phyloP scores from a whole-genome alignment of 225 moss, liverwort and hornwort genomes.

The Straminergon stramineum region DNA sequence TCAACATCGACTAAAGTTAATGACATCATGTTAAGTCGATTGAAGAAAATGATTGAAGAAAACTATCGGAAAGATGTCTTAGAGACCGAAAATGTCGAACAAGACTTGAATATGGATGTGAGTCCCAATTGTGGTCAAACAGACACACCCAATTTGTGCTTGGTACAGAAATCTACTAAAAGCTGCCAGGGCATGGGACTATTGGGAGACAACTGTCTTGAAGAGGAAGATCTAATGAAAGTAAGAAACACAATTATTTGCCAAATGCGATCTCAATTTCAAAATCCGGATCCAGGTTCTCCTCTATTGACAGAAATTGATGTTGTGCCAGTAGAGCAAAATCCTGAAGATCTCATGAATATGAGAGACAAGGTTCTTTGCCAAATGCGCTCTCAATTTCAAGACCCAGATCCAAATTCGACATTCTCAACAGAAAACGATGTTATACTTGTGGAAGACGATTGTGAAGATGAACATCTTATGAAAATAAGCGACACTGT shows the following conservation, averaged over 20 bases:
- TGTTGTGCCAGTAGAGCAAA: too few species aligned
- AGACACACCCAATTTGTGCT: not conserved
- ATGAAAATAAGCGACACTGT: not conserved
- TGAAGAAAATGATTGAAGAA: slow-evolving; percentile 10
- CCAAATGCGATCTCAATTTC: not conserved
- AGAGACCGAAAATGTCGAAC: not conserved
- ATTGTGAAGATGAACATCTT: not conserved
- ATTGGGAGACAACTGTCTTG: not conserved
- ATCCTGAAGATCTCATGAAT: not conserved
- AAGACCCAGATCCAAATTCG: not conserved
- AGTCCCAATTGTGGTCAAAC: not conserved
- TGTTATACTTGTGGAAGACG: not conserved
- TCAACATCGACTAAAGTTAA: slow-evolving; percentile 4
- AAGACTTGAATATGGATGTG: not conserved
- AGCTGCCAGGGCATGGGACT: not conserved
- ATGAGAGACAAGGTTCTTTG: not conserved
- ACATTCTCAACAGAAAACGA: not conserved
- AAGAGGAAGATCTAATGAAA: not conserved
- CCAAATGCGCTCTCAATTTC: not conserved
- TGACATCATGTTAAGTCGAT: slow-evolving; percentile 1
- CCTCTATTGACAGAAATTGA: not conserved
- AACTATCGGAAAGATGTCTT: not conserved
- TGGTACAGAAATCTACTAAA: not conserved
- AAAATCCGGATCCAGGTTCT: not conserved
- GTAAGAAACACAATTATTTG: not conserved